Percentiles rank a stretch among this genome's conserved stretches.
Evolutionary conservation across 2,329 filamentous ascomycete species (phyloP).

Genomic region (Ascochyta rabiei): DNA sequence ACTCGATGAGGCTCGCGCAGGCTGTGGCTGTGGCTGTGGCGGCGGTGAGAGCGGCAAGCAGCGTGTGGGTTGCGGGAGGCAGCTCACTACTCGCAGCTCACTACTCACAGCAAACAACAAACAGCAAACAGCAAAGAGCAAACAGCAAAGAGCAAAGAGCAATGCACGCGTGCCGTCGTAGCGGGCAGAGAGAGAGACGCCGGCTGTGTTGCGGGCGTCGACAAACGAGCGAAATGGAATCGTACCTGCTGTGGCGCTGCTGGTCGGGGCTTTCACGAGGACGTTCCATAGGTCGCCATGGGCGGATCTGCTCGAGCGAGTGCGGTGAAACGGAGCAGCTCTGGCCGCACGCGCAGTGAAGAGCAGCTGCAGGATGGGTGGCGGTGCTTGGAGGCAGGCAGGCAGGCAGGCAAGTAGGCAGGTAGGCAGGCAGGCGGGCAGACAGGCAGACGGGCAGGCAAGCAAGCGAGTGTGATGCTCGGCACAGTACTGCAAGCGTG

Average conservation of each 20-base stretch:
- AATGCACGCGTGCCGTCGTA: constrained; percentile 9
- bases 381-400: constrained; percentile 4
- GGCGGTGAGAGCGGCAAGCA: constrained; percentile 34
- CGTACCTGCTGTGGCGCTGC: constrained; percentile 32
- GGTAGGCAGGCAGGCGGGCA: constrained; percentile 5
- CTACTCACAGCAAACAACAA: no score
- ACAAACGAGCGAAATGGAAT: constrained; percentile 26
- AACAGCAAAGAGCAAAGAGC: no score
- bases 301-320: constrained; percentile 44
- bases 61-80: constrained; percentile 19
- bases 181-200: background rate
- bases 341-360: constrained; percentile 23
- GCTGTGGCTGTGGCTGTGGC: constrained; percentile 36
- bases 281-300: constrained; percentile 47
- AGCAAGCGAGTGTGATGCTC: constrained; percentile 15
- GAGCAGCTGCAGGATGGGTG: constrained; percentile 7
- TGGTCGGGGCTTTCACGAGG: constrained; percentile 34
- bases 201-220: constrained; percentile 22
- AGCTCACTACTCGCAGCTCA: constrained; percentile 3
- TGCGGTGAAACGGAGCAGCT: constrained; percentile 35
- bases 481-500: constrained; percentile 15
- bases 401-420: background rate
- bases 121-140: no score
- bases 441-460: background rate
- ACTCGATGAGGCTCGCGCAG: constrained; percentile 36